Percentiles rank a stretch among this genome's conserved stretches.
phyloP scores from a whole-genome alignment of 257 asterid genomes.

The Gentiana macrophylla region DNA sequence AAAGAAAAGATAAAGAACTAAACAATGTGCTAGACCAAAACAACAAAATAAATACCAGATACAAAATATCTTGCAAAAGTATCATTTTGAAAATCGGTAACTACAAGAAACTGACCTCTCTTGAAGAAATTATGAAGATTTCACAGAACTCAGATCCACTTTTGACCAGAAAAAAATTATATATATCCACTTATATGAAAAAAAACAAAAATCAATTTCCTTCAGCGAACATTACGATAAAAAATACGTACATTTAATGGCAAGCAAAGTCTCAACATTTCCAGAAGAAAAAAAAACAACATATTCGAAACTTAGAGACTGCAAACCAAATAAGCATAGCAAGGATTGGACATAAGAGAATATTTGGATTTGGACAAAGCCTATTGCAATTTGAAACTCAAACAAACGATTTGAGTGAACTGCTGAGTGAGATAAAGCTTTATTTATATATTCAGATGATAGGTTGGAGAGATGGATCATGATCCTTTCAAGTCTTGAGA shows the following conservation, averaged over 20 bases:
- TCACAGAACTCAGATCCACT: conserved; percentile 27
- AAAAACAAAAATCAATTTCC: conserved; percentile 3
- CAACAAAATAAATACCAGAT: background rate
- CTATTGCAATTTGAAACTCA: too few relatives aligned
- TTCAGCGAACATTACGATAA: conserved; percentile 4
- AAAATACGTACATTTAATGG: conserved; percentile 7
- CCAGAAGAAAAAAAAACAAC: conserved; percentile 9
- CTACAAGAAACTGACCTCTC: conserved; percentile 5
- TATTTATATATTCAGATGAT: too few relatives aligned
- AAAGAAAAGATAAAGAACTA: background rate
- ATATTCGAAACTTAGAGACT: conserved; percentile 16
- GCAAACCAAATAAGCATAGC: conserved; percentile 1
- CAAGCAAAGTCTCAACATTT: conserved; percentile 4
- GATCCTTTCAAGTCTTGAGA: too few relatives aligned
- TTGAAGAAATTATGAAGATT: conserved; percentile 2
- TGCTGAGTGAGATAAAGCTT: too few relatives aligned
- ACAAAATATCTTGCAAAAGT: conserved; percentile 1
- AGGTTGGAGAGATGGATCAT: too few relatives aligned
- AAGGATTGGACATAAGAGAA: conserved; percentile 12
- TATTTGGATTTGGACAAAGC: too few relatives aligned
- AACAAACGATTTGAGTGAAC: too few relatives aligned
- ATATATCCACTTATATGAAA: background rate
- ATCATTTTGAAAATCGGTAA: background rate
- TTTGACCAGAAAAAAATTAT: conserved; percentile 4
- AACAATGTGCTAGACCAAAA: background rate